Evolutionary conservation across 345 rosid species (phyloP).

Genomic region (Citrus trifoliata): DNA sequence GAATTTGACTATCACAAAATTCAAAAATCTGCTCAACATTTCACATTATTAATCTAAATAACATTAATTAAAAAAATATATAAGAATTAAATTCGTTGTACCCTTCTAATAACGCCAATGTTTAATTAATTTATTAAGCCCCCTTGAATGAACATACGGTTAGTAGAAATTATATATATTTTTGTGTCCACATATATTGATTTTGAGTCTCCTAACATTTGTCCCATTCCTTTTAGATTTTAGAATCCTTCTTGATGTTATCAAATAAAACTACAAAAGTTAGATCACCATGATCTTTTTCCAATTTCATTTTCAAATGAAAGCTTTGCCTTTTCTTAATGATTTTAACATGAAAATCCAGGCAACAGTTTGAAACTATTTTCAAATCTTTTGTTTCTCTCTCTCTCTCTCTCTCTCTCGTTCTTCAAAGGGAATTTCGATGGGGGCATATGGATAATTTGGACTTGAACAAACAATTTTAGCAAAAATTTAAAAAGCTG

Average conservation of each 20-base stretch:
- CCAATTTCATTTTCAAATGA: background rate
- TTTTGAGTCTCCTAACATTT: background rate
- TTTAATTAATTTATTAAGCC: too few relatives aligned
- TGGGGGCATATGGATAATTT: constrained; percentile 2
- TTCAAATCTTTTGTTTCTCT: background rate
- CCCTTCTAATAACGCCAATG: background rate
- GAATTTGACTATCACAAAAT: background rate
- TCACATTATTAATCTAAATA: background rate
- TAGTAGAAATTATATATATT: too few relatives aligned
- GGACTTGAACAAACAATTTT: constrained; percentile 1
- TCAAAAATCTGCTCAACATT: background rate
- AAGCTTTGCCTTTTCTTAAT: background rate
- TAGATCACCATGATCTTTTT: background rate
- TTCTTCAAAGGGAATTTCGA: background rate
- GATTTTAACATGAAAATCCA: constrained; percentile 2
- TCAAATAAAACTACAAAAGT: background rate
- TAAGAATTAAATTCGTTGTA: too few relatives aligned
- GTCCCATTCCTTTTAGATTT: background rate
- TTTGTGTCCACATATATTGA: background rate
- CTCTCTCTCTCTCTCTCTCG: background rate
- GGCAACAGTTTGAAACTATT: background rate
- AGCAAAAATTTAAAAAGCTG: constrained; percentile 8
- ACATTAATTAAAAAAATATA: background rate
- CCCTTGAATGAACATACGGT: background rate
- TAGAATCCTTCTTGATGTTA: background rate